Evolutionary conservation across 2,329 filamentous ascomycete genomes (phyloP).

Genomic region (Colletotrichum graminicola): DNA sequence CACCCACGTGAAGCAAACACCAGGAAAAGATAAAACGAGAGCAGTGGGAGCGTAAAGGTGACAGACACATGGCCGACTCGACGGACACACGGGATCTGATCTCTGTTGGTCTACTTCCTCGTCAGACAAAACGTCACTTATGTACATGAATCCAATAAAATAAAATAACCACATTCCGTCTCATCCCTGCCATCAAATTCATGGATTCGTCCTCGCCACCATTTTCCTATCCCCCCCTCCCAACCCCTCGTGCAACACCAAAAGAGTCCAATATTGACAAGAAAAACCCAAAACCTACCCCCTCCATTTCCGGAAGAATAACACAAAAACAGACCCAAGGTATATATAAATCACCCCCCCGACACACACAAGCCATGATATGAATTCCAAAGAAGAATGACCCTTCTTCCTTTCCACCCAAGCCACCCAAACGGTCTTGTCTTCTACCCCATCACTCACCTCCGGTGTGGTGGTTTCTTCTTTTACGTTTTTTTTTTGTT

Average conservation of each 20-base stretch:
- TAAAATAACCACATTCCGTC: not conserved
- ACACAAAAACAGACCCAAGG: not conserved
- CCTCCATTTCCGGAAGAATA: not conserved
- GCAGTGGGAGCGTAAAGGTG: not conserved
- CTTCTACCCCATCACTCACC: not conserved
- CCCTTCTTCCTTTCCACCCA: not conserved
- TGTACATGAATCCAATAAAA: not conserved
- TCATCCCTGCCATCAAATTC: not conserved
- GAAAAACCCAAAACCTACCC: too few species aligned
- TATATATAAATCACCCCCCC: constrained; percentile 15
- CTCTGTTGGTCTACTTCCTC: not conserved
- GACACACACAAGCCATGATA: constrained; percentile 3
- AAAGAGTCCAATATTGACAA: not conserved
- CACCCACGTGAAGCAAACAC: not conserved
- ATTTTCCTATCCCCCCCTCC: not conserved
- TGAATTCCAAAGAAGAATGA: constrained; percentile 1
- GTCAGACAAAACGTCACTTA: not conserved
- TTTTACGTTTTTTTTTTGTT: not conserved
- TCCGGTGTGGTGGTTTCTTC: not conserved
- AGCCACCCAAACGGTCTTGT: too few species aligned
- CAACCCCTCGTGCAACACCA: not conserved
- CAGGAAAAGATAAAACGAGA: not conserved
- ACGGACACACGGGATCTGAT: not conserved
- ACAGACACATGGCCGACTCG: not conserved
- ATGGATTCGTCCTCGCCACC: not conserved